phyloP scores from a whole-genome alignment of 2,329 filamentous ascomycete species.

The Chrysosporium keratinophilum region DNA sequence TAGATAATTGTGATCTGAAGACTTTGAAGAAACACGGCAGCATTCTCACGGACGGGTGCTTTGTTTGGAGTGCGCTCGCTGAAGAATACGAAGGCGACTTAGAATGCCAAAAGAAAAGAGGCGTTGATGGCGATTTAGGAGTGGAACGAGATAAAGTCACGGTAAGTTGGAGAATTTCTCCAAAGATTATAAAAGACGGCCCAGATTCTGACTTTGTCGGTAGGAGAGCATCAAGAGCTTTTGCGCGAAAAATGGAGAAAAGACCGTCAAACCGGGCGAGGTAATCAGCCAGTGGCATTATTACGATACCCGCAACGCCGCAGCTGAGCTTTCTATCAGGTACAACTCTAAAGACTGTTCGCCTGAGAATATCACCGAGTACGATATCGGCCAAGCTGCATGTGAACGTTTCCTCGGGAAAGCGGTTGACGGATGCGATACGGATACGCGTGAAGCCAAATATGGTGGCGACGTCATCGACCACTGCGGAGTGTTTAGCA shows the following conservation, averaged over 20 bases:
- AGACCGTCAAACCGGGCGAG: neutral
- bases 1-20: constrained; percentile 3
- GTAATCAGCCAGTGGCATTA: neutral
- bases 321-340: constrained; percentile 1
- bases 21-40: constrained; percentile 2
- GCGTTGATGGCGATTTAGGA: neutral
- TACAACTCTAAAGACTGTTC: constrained; percentile 2
- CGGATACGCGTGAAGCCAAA: neutral
- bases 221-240: constrained; percentile 6
- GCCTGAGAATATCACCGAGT: neutral
- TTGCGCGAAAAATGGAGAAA: neutral
- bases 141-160: neutral
- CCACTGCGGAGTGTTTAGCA: constrained; percentile 6
- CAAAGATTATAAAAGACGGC: neutral
- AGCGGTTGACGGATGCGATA: constrained; percentile 7
- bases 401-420: constrained; percentile 6
- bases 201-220: neutral
- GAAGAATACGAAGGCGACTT: constrained; percentile 9
- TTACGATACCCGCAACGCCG: constrained; percentile 3
- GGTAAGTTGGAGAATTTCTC: neutral
- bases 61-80: constrained; percentile 3
- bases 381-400: constrained; percentile 7
- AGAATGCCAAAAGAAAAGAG: constrained; percentile 6
- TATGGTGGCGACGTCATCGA: constrained; percentile 3
- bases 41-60: constrained; percentile 1